Base-by-base conservation (phyloP, 2,329 filamentous ascomycete genomes). In the Amesomyces nigricolor region DNA sequence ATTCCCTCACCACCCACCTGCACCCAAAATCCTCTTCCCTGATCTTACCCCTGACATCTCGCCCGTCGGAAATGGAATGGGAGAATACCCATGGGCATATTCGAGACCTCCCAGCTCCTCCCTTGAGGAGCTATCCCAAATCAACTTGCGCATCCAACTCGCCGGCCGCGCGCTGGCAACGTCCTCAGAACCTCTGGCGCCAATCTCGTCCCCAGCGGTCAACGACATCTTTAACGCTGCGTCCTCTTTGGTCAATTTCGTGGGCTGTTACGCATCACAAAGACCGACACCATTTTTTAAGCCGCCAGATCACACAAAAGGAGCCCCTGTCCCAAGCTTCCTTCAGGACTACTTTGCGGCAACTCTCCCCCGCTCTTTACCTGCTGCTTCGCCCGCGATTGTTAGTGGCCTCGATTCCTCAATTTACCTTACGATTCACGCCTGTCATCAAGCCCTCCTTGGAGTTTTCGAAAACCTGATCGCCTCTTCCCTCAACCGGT, bases 121-220 rank as follows among this genome's bases (percentile, higher is more conserved):
- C 16, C 50, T 53, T 13, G 53, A 58, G 16, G 53, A 58, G 13
- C 43, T 51, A 14, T 38, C 51, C 5, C 50, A 56, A 4, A 53
- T 57, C 3, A 60, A 51, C 46, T 35, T 60, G 11, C 53, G 58
- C 38, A 53, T 61, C n/a, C 58, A 60, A 37, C 53, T 45, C 6
- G 60, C 58, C 7, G 46, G 39, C n/a, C 58, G 42, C 1, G 22
- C 46, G 4, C 19, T 60, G 19, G 22, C 42, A 0, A 29, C 51
- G 1, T 30, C 47, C 0, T 10, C 16, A 13, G 11, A 14, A 6
- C 16, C 54, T 0, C 17, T 46, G 2, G 40, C 45, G 8, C 43
- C 53, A 1, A 14, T 56, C n/a, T 51, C 60, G 4, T 58, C 56
- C 4, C 54, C 58, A 8, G 42, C 52, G 10, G 38, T 58, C 47